phyloP scores from a whole-genome alignment of 306 rosid species.

The Vicia sativa region DNA sequence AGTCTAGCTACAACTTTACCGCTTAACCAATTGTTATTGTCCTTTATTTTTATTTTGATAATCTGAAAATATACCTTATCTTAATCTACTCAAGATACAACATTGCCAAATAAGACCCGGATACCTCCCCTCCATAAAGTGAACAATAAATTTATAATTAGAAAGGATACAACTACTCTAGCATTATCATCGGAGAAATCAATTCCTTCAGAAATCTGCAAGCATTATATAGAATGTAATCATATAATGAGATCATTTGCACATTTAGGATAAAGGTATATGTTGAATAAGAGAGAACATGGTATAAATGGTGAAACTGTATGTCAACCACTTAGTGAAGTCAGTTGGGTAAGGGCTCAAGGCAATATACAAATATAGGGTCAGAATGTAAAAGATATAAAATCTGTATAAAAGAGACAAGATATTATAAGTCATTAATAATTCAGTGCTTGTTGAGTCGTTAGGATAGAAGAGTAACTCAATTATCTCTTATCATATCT shows the following conservation, averaged over 20 bases:
- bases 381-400: not conserved
- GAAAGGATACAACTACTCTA: slow-evolving; percentile 90
- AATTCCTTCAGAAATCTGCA: slow-evolving; percentile 97
- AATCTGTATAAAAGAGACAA: not conserved
- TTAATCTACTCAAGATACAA: slow-evolving; percentile 23
- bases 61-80: slow-evolving; percentile 21
- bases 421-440: not conserved
- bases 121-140: slow-evolving; percentile 1
- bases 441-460: not conserved
- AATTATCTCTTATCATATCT: not conserved
- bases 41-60: slow-evolving; percentile 14
- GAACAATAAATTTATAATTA: slow-evolving; percentile 11
- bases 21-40: not conserved
- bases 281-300: not conserved
- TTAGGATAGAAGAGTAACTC: not conserved
- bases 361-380: not conserved
- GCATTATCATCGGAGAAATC: slow-evolving; percentile 97
- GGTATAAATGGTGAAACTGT: not conserved
- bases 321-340: not conserved
- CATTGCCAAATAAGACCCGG: slow-evolving; percentile 16
- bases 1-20: slow-evolving; percentile 20
- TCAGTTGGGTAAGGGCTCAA: not conserved
- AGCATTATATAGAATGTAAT: slow-evolving; percentile 41
- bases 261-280: slow-evolving; percentile 18
- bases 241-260: slow-evolving; percentile 19